phyloP scores from a whole-genome alignment of 768 basidiomycete genomes.

The Lanmaoa pseudosensibilis region DNA sequence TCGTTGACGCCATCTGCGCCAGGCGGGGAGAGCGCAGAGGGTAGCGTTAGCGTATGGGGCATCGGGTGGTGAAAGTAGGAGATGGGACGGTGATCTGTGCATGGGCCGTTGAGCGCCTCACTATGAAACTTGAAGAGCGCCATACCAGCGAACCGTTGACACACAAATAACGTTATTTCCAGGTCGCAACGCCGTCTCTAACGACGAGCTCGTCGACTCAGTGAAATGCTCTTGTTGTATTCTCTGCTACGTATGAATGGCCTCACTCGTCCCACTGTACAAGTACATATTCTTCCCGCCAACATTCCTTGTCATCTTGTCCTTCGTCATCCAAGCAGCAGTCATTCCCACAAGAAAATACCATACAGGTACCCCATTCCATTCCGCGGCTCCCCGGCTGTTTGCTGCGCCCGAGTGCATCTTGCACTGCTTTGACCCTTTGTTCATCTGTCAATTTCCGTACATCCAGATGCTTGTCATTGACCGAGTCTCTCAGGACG shows the following conservation, averaged over 20 bases:
- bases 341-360: slow-evolving; percentile 85
- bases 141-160: not conserved
- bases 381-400: slow-evolving; percentile 59
- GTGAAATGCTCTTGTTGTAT: slow-evolving; percentile 2
- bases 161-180: slow-evolving; percentile 28
- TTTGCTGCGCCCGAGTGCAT: slow-evolving; percentile 48
- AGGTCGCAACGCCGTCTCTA: not conserved
- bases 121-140: slow-evolving; percentile 18
- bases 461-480: slow-evolving; percentile 22
- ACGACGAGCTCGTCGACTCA: not conserved
- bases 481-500: slow-evolving; percentile 46
- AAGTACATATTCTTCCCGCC: slow-evolving; percentile 75
- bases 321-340: slow-evolving; percentile 56
- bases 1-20: slow-evolving; percentile 18
- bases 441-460: slow-evolving; percentile 62
- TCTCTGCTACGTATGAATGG: not conserved
- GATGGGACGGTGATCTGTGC: slow-evolving; percentile 23
- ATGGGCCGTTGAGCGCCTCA: slow-evolving; percentile 25
- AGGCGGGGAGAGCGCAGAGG: slow-evolving; percentile 12
- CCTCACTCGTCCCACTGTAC: slow-evolving; percentile 72
- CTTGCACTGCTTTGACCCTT: slow-evolving; percentile 60
- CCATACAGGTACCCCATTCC: slow-evolving; percentile 93
- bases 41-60: slow-evolving; percentile 27
- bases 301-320: slow-evolving; percentile 42
- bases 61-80: slow-evolving; percentile 21